Evolutionary conservation across 345 rosid species (phyloP), one percentile per base, ranked within the genome.

Genomic region (Eucalyptus victrix): DNA sequence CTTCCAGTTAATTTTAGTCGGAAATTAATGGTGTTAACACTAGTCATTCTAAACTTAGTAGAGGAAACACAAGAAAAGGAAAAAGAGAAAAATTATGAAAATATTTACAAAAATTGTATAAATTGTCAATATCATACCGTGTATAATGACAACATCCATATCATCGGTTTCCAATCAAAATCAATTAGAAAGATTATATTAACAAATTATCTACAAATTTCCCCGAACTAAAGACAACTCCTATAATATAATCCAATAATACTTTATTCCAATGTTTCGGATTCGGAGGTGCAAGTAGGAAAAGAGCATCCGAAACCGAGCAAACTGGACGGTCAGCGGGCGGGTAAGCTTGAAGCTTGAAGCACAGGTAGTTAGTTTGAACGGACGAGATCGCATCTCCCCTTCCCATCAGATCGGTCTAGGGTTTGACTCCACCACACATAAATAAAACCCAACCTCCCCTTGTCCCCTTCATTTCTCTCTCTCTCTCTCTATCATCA

Each of bases 1-100:
- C 0, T 62, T 62, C 1, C 2, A 1, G 0, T 1, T 0, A 3
- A 34, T 69, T 69, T 34, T 9, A 9, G 3, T 0, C 1, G 0
- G 1, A 69, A 69, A 34, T 69, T 17, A 19, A 32, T n/a, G n/a
- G n/a, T n/a, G n/a, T n/a, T n/a, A n/a, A n/a, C n/a, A n/a, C n/a
- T n/a, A n/a, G n/a, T 51, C 56, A 18, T 51, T 18, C 4, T 3
- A 56, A 56, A 23, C 28, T 56, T 56, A 56, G 28, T 1, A 23
- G 1, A 56, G 6, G 0, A 56, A 56, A 54, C 1, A 21, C 10
- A 21, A 54, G 5, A 54, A 54, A 54, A 9, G 0, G 2, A 9
- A 9, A 54, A 56, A 9, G 1, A 21, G 0, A 56, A 23, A 56
- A 56, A 9, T 8, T 23, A 56, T 9, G 5, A 56, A 21, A 56